Evolutionary conservation across 768 basidiomycete species (phyloP), one percentile per base, ranked within the genome.

Genomic region (Ephemerocybe angulata): DNA sequence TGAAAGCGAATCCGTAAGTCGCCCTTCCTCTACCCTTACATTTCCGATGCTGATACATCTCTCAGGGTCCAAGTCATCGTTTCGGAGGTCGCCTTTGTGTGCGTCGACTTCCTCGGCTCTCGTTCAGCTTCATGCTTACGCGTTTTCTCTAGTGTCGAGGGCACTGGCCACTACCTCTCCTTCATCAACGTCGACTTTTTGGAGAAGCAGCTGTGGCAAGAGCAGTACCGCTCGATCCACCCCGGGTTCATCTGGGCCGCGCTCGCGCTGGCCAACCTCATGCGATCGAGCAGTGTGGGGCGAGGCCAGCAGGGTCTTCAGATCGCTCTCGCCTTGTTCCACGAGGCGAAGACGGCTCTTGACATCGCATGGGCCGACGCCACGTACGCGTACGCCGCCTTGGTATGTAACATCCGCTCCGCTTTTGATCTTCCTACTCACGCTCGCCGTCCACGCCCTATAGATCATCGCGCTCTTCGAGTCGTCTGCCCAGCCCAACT

Each of bases 401-500:
- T 87, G 58, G 87, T 88, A 13, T 48, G 41, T 40, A 28, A 40
- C 42, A 38, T 19, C 41, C n/a, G 25, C 28, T 13, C 21, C 21
- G 38, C 31, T 38, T 46, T 27, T 24, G 17, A 24, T 15, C 27
- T 35, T 58, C 17, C 2, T 29, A 15, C 10, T 42, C 15, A 5
- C 38, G 19, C 7, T 55, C 7, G n/a, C 38, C 21, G 21, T 17
- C 17, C 38, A 17, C 37, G 31, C 24, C 13, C 15, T n/a, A 3
- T 57, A 88, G 88, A 82, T 92, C 47, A 76, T 91, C 8, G 86
- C 89, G 4, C 71, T 92, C 2, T 92, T 88, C 61, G 90, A 92
- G 65, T 79, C 82, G 0, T 90, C 86, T 1, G 79, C 85, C 4
- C 86, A 91, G 56, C 88, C 87, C 5, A 72, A 79, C 40, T 79